These are phyloP conservation scores for Cairneyella variabilis DNA, from an alignment of 495 filamentous ascomycete genomes.

Conservation along the genomic window DNA sequence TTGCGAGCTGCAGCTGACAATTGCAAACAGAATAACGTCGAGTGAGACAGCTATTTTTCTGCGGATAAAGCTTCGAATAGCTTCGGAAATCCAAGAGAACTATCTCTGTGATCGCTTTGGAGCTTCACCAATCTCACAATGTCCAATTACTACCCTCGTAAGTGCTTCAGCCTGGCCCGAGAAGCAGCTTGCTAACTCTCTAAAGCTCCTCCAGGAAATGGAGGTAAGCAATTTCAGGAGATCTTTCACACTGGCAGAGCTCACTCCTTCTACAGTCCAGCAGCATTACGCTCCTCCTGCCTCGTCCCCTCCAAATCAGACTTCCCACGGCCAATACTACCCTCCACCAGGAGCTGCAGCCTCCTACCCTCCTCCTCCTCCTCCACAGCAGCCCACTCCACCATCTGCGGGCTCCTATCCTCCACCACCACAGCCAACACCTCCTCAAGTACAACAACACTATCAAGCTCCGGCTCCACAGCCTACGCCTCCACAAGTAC, in stretches of 20 bases:
- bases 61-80: conserved; percentile 7
- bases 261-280: conserved; percentile 21
- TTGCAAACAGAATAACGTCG: not conserved
- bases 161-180: conserved; percentile 8
- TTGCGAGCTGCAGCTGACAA: conserved; percentile 10
- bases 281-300: conserved; percentile 36
- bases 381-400: conserved; percentile 21
- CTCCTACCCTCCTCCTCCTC: no score
- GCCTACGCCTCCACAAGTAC: conserved; percentile 34
- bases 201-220: conserved; percentile 21
- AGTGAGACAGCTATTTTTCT: not conserved
- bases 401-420: not conserved
- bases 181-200: conserved; percentile 10
- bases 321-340: conserved; percentile 26
- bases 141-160: conserved; percentile 27
- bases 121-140: no score
- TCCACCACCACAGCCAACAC: conserved; percentile 29
- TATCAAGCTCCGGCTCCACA: conserved; percentile 23
- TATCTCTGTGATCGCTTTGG: no score
- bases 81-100: no score
- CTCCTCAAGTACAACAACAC: conserved; percentile 27
- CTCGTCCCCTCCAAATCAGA: conserved; percentile 24
- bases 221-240: conserved; percentile 10
- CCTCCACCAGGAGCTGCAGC: no score
- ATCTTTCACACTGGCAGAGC: not conserved